A percentile compares a stretch with the other conserved stretches of the same genome.
Evolutionary conservation across 2,329 filamentous ascomycete genomes (phyloP).

Genomic region (Aspergillus hiratsukae): DNA sequence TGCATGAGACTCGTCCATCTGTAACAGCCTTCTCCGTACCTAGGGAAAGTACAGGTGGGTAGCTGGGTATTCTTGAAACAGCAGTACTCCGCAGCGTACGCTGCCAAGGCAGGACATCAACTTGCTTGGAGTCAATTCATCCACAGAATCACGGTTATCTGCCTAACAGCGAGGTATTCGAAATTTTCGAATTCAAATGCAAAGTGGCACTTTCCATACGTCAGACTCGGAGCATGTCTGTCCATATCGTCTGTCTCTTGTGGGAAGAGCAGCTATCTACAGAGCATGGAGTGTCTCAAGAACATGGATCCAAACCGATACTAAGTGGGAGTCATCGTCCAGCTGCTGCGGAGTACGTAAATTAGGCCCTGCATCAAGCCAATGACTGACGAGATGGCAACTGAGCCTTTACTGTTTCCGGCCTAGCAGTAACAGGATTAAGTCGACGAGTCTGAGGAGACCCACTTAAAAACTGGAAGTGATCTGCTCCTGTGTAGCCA

Average conservation of each 20-base stretch:
- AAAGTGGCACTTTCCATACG: background rate
- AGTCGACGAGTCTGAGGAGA: background rate
- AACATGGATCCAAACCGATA: background rate
- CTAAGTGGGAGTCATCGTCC: background rate
- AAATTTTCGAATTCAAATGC: too few species aligned
- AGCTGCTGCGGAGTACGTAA: background rate
- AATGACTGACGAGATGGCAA: slow-evolving; percentile 5
- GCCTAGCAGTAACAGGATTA: slow-evolving; percentile 10
- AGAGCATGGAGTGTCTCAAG: background rate
- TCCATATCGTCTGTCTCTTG: too few species aligned
- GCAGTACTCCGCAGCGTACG: background rate
- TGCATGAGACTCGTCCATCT: background rate
- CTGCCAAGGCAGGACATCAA: background rate
- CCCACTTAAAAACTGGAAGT: slow-evolving; percentile 9
- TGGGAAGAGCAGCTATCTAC: background rate
- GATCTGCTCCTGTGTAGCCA: slow-evolving; percentile 17
- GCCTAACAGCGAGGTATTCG: background rate
- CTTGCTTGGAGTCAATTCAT: background rate
- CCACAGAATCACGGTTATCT: background rate
- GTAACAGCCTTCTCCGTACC: background rate
- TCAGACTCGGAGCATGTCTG: background rate
- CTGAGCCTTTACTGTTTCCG: slow-evolving; percentile 10
- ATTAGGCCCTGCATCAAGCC: background rate
- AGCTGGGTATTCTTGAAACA: background rate
- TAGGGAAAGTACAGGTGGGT: too few species aligned